Evolutionary conservation across 1,284 basidiomycete species (phyloP).

Genomic region (Apiotrichum sp.): DNA sequence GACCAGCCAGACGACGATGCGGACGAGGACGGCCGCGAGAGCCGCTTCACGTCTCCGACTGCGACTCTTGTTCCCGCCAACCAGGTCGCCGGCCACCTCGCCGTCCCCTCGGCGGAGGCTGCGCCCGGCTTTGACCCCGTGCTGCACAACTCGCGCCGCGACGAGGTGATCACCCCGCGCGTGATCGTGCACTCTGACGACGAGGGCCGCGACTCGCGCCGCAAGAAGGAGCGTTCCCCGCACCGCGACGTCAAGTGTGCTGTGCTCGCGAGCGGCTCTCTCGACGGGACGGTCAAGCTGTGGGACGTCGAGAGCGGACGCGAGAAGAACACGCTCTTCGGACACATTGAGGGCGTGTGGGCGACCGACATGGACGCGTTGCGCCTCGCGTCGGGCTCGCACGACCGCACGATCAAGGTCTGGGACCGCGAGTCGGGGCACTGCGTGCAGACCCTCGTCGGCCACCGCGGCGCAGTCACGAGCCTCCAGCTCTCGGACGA

Average conservation of each 20-base stretch:
- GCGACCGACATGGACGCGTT: slow-evolving; percentile 86
- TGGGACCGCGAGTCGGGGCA: slow-evolving; percentile 88
- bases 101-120: slow-evolving; percentile 38
- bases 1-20: slow-evolving; percentile 42
- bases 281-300: slow-evolving; percentile 93
- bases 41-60: slow-evolving; percentile 1
- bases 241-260: slow-evolving; percentile 50
- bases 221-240: slow-evolving; percentile 12
- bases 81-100: not conserved
- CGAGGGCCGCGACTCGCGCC: slow-evolving; percentile 21
- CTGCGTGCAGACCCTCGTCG: slow-evolving; percentile 85
- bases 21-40: slow-evolving; percentile 7
- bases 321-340: slow-evolving; percentile 79
- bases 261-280: slow-evolving; percentile 77
- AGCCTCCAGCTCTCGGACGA: slow-evolving; percentile 87
- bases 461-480: slow-evolving; percentile 89
- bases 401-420: slow-evolving; percentile 56
- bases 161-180: slow-evolving; percentile 25
- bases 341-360: slow-evolving; percentile 92
- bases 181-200: slow-evolving; percentile 33
- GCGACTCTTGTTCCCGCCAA: slow-evolving; percentile 12
- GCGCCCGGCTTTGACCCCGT: slow-evolving; percentile 26
- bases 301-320: slow-evolving; percentile 92
- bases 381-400: slow-evolving; percentile 82
- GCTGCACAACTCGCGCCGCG: slow-evolving; percentile 14